phyloP scores from a whole-genome alignment of 1,284 basidiomycete species.

The Rhodotorula sp. region DNA sequence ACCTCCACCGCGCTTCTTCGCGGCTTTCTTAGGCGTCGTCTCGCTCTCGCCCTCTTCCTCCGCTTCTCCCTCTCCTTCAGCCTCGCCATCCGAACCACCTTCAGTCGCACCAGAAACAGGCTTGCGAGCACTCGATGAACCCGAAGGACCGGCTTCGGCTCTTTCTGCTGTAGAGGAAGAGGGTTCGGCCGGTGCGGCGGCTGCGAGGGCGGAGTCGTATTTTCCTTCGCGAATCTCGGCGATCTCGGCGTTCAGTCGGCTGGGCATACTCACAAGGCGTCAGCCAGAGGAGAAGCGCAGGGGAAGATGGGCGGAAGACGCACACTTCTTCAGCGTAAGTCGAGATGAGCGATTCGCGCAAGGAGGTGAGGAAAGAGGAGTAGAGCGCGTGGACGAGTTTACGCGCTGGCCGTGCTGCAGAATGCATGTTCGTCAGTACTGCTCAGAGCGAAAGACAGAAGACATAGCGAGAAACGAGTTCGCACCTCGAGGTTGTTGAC shows the following conservation, averaged over 20 bases:
- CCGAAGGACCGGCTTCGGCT: not conserved
- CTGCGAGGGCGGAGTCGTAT: not conserved
- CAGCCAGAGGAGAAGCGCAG: too few species aligned
- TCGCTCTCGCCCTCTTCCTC: not conserved
- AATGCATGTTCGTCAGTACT: not conserved
- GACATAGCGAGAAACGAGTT: too few species aligned
- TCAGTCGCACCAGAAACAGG: not conserved
- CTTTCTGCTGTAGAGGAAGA: not conserved
- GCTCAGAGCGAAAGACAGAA: not conserved
- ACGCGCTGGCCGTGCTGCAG: conserved; percentile 16
- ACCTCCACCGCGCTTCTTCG: too few species aligned
- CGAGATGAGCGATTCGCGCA: conserved; percentile 3
- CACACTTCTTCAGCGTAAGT: conserved; percentile 17
- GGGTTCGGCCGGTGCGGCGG: not conserved
- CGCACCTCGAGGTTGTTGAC: conserved; percentile 5
- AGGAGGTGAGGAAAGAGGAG: conserved; percentile 3
- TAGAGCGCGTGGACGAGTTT: conserved; percentile 31
- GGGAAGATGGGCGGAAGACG: not conserved
- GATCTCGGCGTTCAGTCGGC: conserved; percentile 16
- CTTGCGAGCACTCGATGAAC: not conserved
- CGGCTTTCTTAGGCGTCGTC: not conserved
- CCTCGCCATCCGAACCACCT: not conserved
- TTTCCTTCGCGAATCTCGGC: not conserved
- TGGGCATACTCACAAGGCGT: not conserved
- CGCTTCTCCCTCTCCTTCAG: not conserved